Conservation (phyloP, 2,329 filamentous ascomycete species). For the Arthrobotrys sinensis region DNA sequence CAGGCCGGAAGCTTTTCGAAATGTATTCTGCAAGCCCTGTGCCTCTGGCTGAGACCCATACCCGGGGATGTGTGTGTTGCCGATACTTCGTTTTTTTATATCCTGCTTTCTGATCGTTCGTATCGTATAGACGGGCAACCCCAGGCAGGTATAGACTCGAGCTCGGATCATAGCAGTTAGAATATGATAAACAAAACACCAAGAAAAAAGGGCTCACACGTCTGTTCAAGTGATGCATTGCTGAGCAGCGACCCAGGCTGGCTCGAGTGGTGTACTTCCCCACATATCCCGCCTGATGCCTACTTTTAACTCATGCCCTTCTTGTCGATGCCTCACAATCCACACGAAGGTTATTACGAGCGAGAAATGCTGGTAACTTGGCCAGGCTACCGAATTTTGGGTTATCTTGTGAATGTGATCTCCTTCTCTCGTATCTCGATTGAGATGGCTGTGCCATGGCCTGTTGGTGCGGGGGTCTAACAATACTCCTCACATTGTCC, state of each 20-base stretch:
- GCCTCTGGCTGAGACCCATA: neutral
- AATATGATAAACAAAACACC: constrained; percentile 27
- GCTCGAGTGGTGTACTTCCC: constrained; percentile 37
- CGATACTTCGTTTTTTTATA: constrained; percentile 16
- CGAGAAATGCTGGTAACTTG: constrained; percentile 40
- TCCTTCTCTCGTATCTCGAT: constrained; percentile 45
- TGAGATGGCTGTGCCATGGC: constrained; percentile 44
- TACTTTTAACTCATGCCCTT: constrained; percentile 62
- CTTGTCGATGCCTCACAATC: constrained; percentile 48
- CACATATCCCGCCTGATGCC: constrained; percentile 56
- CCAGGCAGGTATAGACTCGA: constrained; percentile 17
- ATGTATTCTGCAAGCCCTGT: constrained; percentile 5
- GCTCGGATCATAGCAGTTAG: neutral
- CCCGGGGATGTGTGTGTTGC: constrained; percentile 16
- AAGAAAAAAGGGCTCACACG: constrained; percentile 30
- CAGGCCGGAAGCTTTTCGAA: constrained; percentile 23
- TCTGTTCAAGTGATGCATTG: constrained; percentile 53
- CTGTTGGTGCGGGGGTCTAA: constrained; percentile 52
- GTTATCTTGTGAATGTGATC: constrained; percentile 60
- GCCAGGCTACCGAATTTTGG: constrained; percentile 58
- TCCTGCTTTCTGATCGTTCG: constrained; percentile 4
- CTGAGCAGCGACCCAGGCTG: constrained; percentile 32
- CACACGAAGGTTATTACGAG: constrained; percentile 48
- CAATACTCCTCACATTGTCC: constrained; percentile 14
- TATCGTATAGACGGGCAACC: neutral